These are phyloP conservation scores for Saccharomycopsis malanga DNA, from an alignment of 805 yeast species.

Conservation along the genomic window DNA sequence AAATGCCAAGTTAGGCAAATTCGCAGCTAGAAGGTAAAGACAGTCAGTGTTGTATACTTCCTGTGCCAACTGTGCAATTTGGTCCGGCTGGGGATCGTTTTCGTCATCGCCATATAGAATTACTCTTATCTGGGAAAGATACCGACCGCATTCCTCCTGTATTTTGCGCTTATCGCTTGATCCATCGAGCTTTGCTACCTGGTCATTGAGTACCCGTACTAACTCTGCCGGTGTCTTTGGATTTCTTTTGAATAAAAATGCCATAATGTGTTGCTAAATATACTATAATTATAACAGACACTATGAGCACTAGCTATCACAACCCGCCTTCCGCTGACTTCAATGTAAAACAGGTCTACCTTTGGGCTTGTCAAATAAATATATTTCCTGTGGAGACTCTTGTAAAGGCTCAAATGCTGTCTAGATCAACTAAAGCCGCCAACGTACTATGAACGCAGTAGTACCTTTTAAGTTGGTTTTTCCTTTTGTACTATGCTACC, in stretches of 20 bases:
- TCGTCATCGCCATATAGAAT: slow-evolving; percentile 66
- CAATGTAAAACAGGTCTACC: too few species aligned
- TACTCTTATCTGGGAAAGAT: slow-evolving; percentile 55
- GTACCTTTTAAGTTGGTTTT: too few species aligned
- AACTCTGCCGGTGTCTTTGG: slow-evolving; percentile 88
- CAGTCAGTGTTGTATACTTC: slow-evolving; percentile 72
- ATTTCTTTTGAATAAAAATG: slow-evolving; percentile 83
- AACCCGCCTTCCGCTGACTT: too few species aligned
- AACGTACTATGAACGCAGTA: too few species aligned
- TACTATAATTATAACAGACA: too few species aligned
- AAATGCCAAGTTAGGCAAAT: slow-evolving; percentile 68
- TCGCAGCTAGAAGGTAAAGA: slow-evolving; percentile 50
- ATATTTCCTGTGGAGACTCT: too few species aligned
- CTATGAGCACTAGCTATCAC: too few species aligned
- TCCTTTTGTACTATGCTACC: too few species aligned
- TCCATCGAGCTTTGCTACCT: slow-evolving; percentile 53
- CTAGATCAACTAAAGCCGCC: too few species aligned
- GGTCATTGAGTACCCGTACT: slow-evolving; percentile 68
- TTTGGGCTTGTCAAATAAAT: too few species aligned
- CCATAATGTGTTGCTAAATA: slow-evolving; percentile 51
- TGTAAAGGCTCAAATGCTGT: too few species aligned
- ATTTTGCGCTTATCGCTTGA: slow-evolving; percentile 35
- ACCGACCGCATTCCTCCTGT: slow-evolving; percentile 69
- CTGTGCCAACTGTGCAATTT: slow-evolving; percentile 65
- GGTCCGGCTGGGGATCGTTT: slow-evolving; percentile 61